Conservation (phyloP, 2,329 filamentous ascomycete species). For the Chaetomiaceae sp. region DNA sequence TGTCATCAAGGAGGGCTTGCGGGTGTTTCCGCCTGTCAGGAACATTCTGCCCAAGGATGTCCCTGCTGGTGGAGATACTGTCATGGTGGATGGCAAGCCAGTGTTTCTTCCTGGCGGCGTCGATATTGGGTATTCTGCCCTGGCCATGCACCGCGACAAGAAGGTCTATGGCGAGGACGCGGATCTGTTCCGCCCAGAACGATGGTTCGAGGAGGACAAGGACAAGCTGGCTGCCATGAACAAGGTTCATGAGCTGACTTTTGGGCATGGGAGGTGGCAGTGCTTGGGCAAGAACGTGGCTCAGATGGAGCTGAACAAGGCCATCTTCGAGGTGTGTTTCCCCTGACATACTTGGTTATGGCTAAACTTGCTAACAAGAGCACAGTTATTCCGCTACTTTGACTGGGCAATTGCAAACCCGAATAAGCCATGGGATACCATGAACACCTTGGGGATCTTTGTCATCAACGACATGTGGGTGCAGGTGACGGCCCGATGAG, state of each 20-base stretch:
- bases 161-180: constrained; percentile 35
- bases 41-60: constrained; percentile 27
- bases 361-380: not conserved
- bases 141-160: constrained; percentile 31
- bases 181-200: constrained; percentile 39
- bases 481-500: constrained; percentile 10
- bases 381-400: constrained; percentile 26
- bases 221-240: constrained; percentile 31
- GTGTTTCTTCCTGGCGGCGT: constrained; percentile 36
- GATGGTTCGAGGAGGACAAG: constrained; percentile 40
- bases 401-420: constrained; percentile 23
- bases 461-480: constrained; percentile 18
- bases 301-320: constrained; percentile 40
- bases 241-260: constrained; percentile 34
- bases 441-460: constrained; percentile 16
- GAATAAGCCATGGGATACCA: constrained; percentile 13
- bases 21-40: constrained; percentile 34
- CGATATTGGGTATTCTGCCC: constrained; percentile 34
- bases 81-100: constrained; percentile 29
- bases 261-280: constrained; percentile 35
- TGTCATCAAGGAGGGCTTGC: constrained; percentile 36
- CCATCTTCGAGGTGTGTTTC: constrained; percentile 37
- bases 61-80: constrained; percentile 29
- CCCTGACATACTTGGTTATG: not conserved
- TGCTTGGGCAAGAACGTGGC: constrained; percentile 43